Percentiles rank a stretch among this genome's conserved stretches.
Evolutionary conservation across 768 basidiomycete species (phyloP).

Genomic region (Cytidiella melzeri): DNA sequence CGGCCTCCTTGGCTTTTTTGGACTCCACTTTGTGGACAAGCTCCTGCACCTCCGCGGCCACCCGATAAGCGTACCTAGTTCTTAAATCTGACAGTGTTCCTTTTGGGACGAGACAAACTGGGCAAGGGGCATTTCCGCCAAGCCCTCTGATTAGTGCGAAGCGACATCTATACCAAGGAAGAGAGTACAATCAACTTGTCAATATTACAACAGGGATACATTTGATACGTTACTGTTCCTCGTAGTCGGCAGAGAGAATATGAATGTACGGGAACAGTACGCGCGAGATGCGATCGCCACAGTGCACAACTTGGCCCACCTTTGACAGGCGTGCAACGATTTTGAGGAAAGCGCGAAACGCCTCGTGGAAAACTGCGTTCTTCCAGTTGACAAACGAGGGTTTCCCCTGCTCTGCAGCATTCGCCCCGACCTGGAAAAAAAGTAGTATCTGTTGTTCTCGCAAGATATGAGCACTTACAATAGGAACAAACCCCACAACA

Average conservation of each 20-base stretch:
- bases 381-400: slow-evolving; percentile 15
- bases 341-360: slow-evolving; percentile 14
- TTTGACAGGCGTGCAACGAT: slow-evolving; percentile 9
- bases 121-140: slow-evolving; percentile 14
- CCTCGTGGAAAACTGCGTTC: slow-evolving; percentile 18
- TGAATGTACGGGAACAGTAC: slow-evolving; percentile 17
- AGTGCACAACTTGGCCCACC: slow-evolving; percentile 10
- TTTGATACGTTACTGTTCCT: slow-evolving; percentile 22
- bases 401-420: too few species aligned
- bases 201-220: not conserved
- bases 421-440: too few species aligned
- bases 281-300: slow-evolving; percentile 4
- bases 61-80: slow-evolving; percentile 14
- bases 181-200: too few species aligned
- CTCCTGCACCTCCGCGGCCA: not conserved
- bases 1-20: slow-evolving; percentile 3
- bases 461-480: slow-evolving; percentile 16
- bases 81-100: slow-evolving; percentile 5
- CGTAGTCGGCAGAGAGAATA: too few species aligned
- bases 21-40: not conserved
- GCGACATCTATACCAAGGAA: slow-evolving; percentile 11
- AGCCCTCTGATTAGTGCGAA: slow-evolving; percentile 16
- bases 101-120: slow-evolving; percentile 13
- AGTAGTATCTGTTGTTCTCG: too few species aligned
- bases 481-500: slow-evolving; percentile 22